phyloP scores from a whole-genome alignment of 768 basidiomycete species.

The Termitomyces sp. region DNA sequence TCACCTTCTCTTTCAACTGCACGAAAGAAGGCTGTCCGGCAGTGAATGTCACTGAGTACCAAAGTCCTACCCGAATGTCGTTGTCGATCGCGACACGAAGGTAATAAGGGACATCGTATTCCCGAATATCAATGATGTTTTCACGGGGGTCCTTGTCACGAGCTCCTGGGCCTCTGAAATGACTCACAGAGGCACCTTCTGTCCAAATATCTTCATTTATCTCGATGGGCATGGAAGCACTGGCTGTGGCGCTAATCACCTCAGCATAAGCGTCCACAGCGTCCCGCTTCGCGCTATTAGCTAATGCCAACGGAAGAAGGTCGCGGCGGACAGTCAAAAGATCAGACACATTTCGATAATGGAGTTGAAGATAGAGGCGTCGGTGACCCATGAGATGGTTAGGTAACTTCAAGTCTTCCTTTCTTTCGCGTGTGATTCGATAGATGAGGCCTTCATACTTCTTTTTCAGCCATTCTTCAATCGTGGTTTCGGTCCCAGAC shows the following conservation, averaged over 20 bases:
- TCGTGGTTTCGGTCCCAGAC: conserved; percentile 80
- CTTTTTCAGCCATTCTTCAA: conserved; percentile 96
- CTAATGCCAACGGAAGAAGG: conserved; percentile 80
- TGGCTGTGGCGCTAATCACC: conserved; percentile 78
- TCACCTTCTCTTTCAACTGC: conserved; percentile 78
- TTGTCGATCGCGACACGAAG: conserved; percentile 99
- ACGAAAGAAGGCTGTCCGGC: conserved; percentile 74
- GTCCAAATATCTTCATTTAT: conserved; percentile 58
- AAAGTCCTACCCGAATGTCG: conserved; percentile 95
- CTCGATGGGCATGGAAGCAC: conserved; percentile 61
- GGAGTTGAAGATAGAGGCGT: conserved; percentile 81
- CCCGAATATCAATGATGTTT: conserved; percentile 89
- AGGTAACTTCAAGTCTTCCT: conserved; percentile 92
- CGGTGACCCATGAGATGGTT: conserved; percentile 97
- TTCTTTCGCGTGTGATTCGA: conserved; percentile 74
- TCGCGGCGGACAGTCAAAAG: conserved; percentile 85
- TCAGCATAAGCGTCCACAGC: conserved; percentile 98
- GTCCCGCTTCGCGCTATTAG: conserved; percentile 88
- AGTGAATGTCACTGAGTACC: conserved; percentile 86
- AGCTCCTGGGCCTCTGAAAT: conserved; percentile 23
- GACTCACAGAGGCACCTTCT: conserved; percentile 33
- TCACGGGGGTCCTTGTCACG: conserved; percentile 83
- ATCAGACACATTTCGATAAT: conserved; percentile 92
- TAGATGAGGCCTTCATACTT: conserved; percentile 85
- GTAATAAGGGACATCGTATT: conserved; percentile 97